Base-by-base conservation (phyloP, 352 stramenopile genomes). In the Phytophthora syringae region DNA sequence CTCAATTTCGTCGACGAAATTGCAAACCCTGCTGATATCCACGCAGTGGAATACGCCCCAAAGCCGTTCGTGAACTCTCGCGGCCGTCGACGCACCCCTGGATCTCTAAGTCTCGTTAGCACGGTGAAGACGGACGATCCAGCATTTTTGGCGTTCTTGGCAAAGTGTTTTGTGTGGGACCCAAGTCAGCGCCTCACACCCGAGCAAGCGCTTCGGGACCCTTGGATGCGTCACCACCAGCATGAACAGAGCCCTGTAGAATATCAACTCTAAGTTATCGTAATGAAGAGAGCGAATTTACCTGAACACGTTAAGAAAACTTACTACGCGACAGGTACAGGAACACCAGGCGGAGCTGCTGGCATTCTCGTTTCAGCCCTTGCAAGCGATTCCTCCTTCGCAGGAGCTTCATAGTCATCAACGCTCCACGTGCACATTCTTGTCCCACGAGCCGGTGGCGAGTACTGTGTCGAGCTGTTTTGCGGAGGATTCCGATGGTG, bases 131-230 rank as follows among this genome's bases (percentile, higher is more conserved):
- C 66, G 9, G 65, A 86, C 12, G 82, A 94, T 55, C 25, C 43
- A 13, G 70, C 73, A 15, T 92, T 95, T 52, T 54, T 90, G 20
- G 74, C 61, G 22, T 86, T 95, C 50, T 51, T 95, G 15, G 27
- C 53, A 5, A 86, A 82, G 52, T 95, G 86, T 57, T 82, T 95
- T n/a, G 59, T 66, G 18, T 86, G 86, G 81, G 80, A 92, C 18
- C 83, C 84, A 7, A 65, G 39, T 4, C 53, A 83, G n/a, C 83
- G 86, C 1, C 60, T 90, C 34, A 90, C 76, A 1, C 83, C 83
- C 0, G 72, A 84, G 16, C 62, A 84, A 40, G 86, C 84, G 9
- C 60, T 90, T 32, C 50, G 70, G 11, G 79, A 93, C 24, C 82
- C 84, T 47, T 95, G 85, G 85, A 51, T 95, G 24, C 49, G 50